A percentile compares a stretch with the other conserved stretches of the same genome.
Conservation (phyloP, 1,139 yeast species). For the Geotrichum bryndzae region DNA sequence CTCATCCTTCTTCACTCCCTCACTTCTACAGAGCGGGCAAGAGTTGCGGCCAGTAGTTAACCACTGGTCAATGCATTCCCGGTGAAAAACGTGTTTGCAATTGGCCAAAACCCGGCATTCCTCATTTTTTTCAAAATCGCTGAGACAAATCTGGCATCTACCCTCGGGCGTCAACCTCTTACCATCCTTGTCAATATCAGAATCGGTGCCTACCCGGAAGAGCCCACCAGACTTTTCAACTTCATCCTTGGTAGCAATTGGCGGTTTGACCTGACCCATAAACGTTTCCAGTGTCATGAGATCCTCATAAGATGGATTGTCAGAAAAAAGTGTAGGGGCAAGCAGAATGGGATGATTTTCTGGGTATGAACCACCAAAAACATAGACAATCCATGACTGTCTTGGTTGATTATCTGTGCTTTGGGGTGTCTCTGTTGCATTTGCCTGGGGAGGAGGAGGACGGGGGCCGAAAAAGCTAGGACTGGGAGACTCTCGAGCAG, state of each 20-base stretch:
- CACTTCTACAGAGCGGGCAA: constrained; percentile 52
- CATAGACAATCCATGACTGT: constrained; percentile 47
- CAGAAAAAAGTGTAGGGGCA: constrained; percentile 45
- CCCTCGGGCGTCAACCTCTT: constrained; percentile 25
- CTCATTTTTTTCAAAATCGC: constrained; percentile 44
- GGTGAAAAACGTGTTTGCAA: constrained; percentile 49
- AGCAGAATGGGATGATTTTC: constrained; percentile 44
- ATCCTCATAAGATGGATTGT: constrained; percentile 47
- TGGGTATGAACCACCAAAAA: constrained; percentile 46
- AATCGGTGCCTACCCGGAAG: constrained; percentile 20
- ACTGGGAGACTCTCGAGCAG: not conserved
- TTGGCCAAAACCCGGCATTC: constrained; percentile 39
- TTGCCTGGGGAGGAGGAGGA: constrained; percentile 6
- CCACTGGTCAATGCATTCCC: constrained; percentile 53
- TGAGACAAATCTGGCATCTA: constrained; percentile 48
- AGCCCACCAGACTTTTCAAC: constrained; percentile 39
- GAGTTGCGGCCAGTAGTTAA: constrained; percentile 47
- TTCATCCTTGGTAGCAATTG: constrained; percentile 40
- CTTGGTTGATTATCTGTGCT: constrained; percentile 20
- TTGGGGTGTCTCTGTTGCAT: not conserved
- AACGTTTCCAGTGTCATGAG: constrained; percentile 41
- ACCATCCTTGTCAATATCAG: constrained; percentile 6
- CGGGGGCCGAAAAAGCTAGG: not conserved
- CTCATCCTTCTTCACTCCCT: constrained; percentile 35
- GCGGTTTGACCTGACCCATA: constrained; percentile 44